Evolutionary conservation across 2,329 filamentous ascomycete genomes (phyloP), one percentile per base, ranked within the genome.

Genomic region (Saccharata proteae): DNA sequence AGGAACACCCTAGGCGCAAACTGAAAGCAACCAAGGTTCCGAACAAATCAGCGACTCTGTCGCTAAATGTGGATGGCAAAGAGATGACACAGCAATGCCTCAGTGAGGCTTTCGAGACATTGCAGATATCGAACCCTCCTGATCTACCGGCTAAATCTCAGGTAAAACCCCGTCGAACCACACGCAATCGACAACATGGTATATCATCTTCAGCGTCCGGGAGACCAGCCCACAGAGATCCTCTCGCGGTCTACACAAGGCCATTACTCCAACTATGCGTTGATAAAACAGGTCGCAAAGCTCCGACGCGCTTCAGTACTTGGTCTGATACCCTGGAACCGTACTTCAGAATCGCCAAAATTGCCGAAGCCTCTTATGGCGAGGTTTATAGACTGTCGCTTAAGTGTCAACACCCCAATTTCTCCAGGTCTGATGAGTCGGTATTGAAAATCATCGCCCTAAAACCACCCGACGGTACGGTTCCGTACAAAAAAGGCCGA

Each of bases 321-420:
- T 65, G 61, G 59, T 51, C 58, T 11, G 40, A 48, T 4, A 46
- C 54, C 28, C 47, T 66, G 8, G 51, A 55, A 10, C 45, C 49
- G 5, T 50, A 59, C 35, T 67, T 68, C 39, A 46, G 60, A 21
- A 60, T 77, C 23, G 57, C 59, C 6, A 79, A 79, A 42, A 67
- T 79, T 20, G 73, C 72, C 6, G 74, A 79, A 48, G 74, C 74
- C 2, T 75, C 72, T 1, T 79, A 74, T 44, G 71, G 71, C 32
- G 73, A 77, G 44, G 74, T 79, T 3, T 77, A 76, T 47, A 69
- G 72, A 9, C 53, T 77, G 37, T 62, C 57, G 6, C 47, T 60
- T 2, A 46, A 48, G 23, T 34, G 42, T 24, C 35, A 42, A 5
- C 36, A 40, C 4, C 19, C 32, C 18, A 45, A 43, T 10, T 42